Percentiles rank a stretch among this genome's conserved stretches.
Conservation (phyloP, 139 green algal species). For the Micromonas pusilla region DNA sequence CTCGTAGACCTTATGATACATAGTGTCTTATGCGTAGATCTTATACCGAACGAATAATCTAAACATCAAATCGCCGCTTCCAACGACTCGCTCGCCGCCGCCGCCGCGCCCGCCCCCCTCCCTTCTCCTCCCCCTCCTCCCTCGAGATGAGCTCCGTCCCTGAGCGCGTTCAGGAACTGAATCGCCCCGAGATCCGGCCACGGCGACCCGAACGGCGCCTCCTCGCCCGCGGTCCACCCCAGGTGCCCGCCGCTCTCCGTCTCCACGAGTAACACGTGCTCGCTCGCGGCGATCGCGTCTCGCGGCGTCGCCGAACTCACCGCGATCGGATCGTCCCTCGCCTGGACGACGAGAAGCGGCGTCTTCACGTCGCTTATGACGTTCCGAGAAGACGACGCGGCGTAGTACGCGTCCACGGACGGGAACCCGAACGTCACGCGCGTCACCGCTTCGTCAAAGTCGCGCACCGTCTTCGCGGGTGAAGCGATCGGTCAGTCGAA, state of each 20-base stretch:
- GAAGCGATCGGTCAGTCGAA: no score
- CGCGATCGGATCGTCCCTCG: constrained; percentile 46
- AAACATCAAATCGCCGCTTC: no score
- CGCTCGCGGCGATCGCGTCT: constrained; percentile 21
- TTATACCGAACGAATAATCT: no score
- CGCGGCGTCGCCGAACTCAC: constrained; percentile 31
- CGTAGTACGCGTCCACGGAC: constrained; percentile 46
- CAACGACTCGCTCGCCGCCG: no score
- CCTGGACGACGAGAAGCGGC: constrained; percentile 36
- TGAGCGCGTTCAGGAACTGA: constrained; percentile 49
- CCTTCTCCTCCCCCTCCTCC: no score
- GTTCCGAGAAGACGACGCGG: constrained; percentile 26
- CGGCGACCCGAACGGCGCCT: constrained; percentile 52
- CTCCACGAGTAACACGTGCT: constrained; percentile 31
- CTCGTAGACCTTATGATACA: no score
- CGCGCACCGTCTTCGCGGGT: constrained; percentile 42
- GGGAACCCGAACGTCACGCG: constrained; percentile 41
- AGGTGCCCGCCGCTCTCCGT: constrained; percentile 71
- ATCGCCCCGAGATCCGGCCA: constrained; percentile 59
- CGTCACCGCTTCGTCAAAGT: constrained; percentile 46
- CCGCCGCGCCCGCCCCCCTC: background rate
- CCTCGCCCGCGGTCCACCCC: constrained; percentile 58
- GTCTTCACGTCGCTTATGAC: constrained; percentile 34
- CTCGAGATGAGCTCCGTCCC: no score
- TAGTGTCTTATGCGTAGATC: no score